Conservation (phyloP, 192 early-diverging fungal genomes). For the Coemansia brasiliensis region DNA sequence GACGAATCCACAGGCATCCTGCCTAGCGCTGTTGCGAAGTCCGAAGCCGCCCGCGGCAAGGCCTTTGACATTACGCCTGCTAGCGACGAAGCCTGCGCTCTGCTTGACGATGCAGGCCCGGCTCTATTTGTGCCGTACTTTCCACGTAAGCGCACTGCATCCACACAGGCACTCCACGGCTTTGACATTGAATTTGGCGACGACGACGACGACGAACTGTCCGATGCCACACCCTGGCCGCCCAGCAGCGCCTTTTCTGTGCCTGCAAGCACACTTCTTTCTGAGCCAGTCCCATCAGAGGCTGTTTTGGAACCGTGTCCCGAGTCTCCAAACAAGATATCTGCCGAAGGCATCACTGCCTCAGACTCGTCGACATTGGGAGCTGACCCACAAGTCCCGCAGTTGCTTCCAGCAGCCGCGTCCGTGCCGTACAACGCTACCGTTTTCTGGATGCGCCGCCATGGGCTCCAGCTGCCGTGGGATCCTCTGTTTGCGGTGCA, state of each 20-base stretch:
- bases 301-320: not conserved
- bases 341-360: constrained; percentile 24
- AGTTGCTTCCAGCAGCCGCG: constrained; percentile 23
- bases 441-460: constrained; percentile 42
- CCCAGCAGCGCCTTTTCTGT: no score
- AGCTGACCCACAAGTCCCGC: constrained; percentile 7
- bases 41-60: no score
- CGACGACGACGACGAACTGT: not conserved
- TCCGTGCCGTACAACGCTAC: constrained; percentile 38
- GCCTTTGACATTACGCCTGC: no score
- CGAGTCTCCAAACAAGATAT: constrained; percentile 18
- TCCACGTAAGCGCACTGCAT: constrained; percentile 37
- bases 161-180: constrained; percentile 38
- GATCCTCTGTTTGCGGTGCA: constrained; percentile 49
- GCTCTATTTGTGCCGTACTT: constrained; percentile 14
- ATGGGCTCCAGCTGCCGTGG: constrained; percentile 50
- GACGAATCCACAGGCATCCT: not conserved
- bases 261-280: no score
- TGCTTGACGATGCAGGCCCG: not conserved
- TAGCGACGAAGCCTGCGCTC: not conserved
- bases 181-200: constrained; percentile 32
- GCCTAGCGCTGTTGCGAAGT: no score
- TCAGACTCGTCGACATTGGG: constrained; percentile 43
- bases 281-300: not conserved
- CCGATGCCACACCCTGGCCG: no score